Evolutionary conservation across 108 stramenopile species (phyloP).

Genomic region (Cyclostephanos invisitatus): DNA sequence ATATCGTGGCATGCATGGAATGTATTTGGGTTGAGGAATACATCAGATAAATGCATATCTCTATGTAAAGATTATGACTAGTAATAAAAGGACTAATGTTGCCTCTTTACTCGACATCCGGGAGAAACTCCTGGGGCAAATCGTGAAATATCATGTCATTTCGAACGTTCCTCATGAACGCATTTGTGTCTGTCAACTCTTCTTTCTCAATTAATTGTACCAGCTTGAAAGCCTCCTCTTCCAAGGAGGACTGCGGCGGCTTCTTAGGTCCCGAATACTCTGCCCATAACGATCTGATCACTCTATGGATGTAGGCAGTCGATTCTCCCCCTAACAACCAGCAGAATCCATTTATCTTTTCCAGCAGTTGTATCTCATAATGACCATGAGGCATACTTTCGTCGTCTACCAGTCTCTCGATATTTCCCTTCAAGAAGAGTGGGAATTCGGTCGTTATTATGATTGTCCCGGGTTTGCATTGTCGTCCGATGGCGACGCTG

Average conservation of each 20-base stretch:
- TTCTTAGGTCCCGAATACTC: constrained; percentile 39
- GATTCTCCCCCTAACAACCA: constrained; percentile 73
- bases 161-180: constrained; percentile 53
- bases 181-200: constrained; percentile 40
- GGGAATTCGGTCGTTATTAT: constrained; percentile 80
- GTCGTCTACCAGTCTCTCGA: constrained; percentile 52
- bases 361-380: constrained; percentile 67
- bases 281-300: constrained; percentile 53
- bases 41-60: too few species aligned
- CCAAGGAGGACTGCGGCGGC: constrained; percentile 39
- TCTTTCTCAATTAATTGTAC: constrained; percentile 53
- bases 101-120: constrained; percentile 24
- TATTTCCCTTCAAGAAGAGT: constrained; percentile 44
- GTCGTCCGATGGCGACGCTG: constrained; percentile 65
- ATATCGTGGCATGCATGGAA: too few species aligned
- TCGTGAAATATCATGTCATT: constrained; percentile 74
- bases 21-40: too few species aligned
- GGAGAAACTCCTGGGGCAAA: constrained; percentile 45
- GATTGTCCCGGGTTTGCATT: constrained; percentile 74
- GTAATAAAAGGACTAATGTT: too few species aligned
- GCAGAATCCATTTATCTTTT: constrained; percentile 64
- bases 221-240: constrained; percentile 55
- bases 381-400: constrained; percentile 50
- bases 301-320: constrained; percentile 75
- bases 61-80: too few species aligned